Evolutionary conservation across 2,329 filamentous ascomycete species (phyloP).

Genomic region (Ceratocystis colombiana): DNA sequence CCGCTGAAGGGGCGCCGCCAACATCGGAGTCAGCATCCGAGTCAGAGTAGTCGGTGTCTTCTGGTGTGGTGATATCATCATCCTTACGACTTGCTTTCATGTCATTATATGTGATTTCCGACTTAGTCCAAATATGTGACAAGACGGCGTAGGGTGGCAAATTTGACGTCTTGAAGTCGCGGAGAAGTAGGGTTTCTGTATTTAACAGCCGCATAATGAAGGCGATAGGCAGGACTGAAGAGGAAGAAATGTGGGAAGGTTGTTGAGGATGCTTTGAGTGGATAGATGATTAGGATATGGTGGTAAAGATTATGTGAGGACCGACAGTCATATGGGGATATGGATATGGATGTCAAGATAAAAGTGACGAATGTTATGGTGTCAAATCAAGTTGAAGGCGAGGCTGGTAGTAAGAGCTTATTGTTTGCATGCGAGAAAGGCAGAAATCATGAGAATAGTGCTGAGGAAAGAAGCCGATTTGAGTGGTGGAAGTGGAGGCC

Average conservation of each 20-base stretch:
- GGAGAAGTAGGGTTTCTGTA: conserved; percentile 21
- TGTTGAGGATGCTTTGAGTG: background rate
- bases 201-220: conserved; percentile 24
- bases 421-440: background rate
- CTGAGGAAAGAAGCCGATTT: background rate
- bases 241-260: background rate
- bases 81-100: conserved; percentile 16
- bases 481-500: background rate
- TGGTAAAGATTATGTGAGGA: background rate
- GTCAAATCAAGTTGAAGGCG: background rate
- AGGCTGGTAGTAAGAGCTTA: background rate
- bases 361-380: background rate
- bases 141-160: conserved; percentile 23
- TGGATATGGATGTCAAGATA: background rate
- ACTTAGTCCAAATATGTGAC: conserved; percentile 20
- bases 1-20: conserved; percentile 7
- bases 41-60: conserved; percentile 17
- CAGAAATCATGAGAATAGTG: background rate
- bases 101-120: conserved; percentile 22
- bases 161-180: conserved; percentile 18
- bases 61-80: conserved; percentile 16
- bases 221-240: background rate
- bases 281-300: background rate
- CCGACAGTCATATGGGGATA: background rate
- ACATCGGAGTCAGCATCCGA: conserved; percentile 8